These are phyloP conservation scores for Ephemerocybe angulata DNA, from an alignment of 768 basidiomycete genomes.

Conservation along the genomic window DNA sequence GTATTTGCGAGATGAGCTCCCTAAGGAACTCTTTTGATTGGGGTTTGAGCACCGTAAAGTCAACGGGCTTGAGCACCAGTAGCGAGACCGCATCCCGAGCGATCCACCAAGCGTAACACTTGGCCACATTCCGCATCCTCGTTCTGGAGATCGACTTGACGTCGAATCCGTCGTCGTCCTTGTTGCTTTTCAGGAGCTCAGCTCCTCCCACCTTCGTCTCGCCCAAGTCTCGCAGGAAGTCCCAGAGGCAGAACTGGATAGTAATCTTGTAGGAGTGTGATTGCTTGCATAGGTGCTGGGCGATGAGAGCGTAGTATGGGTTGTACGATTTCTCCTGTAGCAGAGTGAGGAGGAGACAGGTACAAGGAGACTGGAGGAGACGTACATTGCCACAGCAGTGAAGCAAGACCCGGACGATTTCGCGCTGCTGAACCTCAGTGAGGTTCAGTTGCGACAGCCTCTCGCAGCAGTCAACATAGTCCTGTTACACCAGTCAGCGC, in stretches of 20 bases:
- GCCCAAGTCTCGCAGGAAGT: slow-evolving; percentile 89
- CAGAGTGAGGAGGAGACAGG: not conserved
- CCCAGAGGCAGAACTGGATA: slow-evolving; percentile 94
- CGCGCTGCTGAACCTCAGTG: slow-evolving; percentile 88
- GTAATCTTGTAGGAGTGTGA: slow-evolving; percentile 90
- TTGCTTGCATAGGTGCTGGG: slow-evolving; percentile 71
- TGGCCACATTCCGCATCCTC: slow-evolving; percentile 70
- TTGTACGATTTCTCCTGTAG: slow-evolving; percentile 87
- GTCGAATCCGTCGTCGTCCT: slow-evolving; percentile 47
- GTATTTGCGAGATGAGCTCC: slow-evolving; percentile 63
- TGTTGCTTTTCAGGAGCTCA: slow-evolving; percentile 67
- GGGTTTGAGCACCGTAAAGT: slow-evolving; percentile 73
- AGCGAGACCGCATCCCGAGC: slow-evolving; percentile 77
- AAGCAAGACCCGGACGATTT: slow-evolving; percentile 87
- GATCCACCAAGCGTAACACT: slow-evolving; percentile 90
- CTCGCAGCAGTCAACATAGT: slow-evolving; percentile 94
- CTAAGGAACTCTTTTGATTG: slow-evolving; percentile 63
- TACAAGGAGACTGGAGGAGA: not conserved
- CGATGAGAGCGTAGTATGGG: slow-evolving; percentile 90
- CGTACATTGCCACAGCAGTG: slow-evolving; percentile 90
- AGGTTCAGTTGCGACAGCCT: slow-evolving; percentile 80
- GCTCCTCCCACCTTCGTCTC: slow-evolving; percentile 78
- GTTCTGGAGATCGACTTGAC: slow-evolving; percentile 51
- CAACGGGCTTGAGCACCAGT: slow-evolving; percentile 85
- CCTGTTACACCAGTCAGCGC: too few relatives aligned